A percentile compares a stretch with the other conserved stretches of the same genome.
These are phyloP conservation scores for Xenoacremonium recifei DNA, from an alignment of 2,329 filamentous ascomycete genomes.

Conservation along the genomic window DNA sequence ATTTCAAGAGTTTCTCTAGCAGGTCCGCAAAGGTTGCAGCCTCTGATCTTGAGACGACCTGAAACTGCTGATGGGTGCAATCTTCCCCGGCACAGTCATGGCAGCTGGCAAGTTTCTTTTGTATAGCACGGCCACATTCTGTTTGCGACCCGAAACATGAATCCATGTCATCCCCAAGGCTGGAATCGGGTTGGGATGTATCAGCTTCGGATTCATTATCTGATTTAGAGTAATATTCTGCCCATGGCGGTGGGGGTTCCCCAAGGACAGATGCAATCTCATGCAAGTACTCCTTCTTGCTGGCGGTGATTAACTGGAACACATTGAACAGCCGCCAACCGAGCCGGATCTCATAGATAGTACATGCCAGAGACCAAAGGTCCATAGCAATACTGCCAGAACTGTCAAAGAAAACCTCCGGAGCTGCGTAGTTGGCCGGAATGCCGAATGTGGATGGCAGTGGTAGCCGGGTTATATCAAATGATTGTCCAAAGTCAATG, in stretches of 20 bases:
- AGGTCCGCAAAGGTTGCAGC: neutral
- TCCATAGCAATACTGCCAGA: neutral
- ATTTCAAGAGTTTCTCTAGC: neutral
- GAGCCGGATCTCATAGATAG: neutral
- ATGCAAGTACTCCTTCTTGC: neutral
- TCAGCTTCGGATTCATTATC: neutral
- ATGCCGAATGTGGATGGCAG: neutral
- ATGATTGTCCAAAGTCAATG: neutral
- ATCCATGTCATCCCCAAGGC: neutral
- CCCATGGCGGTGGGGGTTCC: neutral
- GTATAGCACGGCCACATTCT: neutral
- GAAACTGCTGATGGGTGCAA: neutral
- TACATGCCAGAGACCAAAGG: neutral
- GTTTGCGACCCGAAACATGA: neutral
- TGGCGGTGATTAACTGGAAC: neutral
- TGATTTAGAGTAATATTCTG: neutral
- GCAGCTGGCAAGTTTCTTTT: neutral
- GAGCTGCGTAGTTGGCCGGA: neutral
- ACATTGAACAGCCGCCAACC: neutral
- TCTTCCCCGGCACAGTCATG: neutral
- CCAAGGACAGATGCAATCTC: neutral
- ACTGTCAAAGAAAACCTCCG: neutral
- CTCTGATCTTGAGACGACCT: neutral
- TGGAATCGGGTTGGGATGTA: neutral
- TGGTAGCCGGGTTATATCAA: neutral